phyloP scores from a whole-genome alignment of 768 basidiomycete species.

The Amanita rimosa region DNA sequence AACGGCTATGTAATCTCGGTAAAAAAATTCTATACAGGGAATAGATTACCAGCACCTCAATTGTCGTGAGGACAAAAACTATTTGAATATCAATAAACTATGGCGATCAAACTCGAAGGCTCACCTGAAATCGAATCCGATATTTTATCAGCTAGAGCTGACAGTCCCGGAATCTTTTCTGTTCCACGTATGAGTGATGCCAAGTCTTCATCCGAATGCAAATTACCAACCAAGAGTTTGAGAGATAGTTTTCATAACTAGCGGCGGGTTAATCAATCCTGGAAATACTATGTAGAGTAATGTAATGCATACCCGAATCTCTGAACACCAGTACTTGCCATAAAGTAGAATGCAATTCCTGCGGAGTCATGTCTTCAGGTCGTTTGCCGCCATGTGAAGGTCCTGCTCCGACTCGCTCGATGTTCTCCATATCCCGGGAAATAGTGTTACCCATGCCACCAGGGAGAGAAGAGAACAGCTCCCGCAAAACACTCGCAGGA shows the following conservation, averaged over 20 bases:
- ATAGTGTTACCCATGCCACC: constrained; percentile 51
- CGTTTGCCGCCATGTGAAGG: constrained; percentile 51
- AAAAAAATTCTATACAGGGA: no score
- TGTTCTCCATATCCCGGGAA: constrained; percentile 62
- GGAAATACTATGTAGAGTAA: background rate
- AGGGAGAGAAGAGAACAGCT: constrained; percentile 51
- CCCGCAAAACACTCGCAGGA: constrained; percentile 41
- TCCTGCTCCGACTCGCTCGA: constrained; percentile 57
- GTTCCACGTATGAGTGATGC: constrained; percentile 4
- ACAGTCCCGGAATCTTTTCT: constrained; percentile 81
- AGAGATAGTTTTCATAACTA: constrained; percentile 70
- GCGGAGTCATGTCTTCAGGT: constrained; percentile 78
- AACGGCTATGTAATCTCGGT: constrained; percentile 41
- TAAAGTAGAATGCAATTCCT: constrained; percentile 72
- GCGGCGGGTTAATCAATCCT: background rate
- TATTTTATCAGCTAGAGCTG: constrained; percentile 66
- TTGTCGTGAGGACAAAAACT: constrained; percentile 75
- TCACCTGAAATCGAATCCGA: constrained; percentile 60
- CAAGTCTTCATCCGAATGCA: background rate
- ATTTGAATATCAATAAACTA: constrained; percentile 10
- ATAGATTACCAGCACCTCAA: constrained; percentile 46
- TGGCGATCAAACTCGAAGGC: background rate
- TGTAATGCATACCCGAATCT: constrained; percentile 46
- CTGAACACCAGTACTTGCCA: constrained; percentile 85
- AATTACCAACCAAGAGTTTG: constrained; percentile 48